These are phyloP conservation scores for Lipomyces spencermartinsiae DNA, from an alignment of 805 yeast species.

Conservation along the genomic window DNA sequence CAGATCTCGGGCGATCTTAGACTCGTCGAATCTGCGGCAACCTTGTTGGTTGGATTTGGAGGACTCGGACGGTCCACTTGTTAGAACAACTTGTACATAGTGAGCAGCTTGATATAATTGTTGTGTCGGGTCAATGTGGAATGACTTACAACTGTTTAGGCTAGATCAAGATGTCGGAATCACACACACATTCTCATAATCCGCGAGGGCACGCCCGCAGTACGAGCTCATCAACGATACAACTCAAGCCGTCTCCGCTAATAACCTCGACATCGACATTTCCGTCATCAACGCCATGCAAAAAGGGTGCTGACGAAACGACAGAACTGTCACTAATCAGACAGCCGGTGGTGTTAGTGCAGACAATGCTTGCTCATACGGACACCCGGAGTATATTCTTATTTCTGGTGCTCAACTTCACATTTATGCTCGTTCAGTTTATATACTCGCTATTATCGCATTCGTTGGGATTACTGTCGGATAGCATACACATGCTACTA, in stretches of 20 bases:
- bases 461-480: slow-evolving; percentile 88
- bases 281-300: slow-evolving; percentile 3
- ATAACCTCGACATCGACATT: slow-evolving; percentile 12
- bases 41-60: not conserved
- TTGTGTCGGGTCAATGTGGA: not conserved
- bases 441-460: slow-evolving; percentile 91
- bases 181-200: slow-evolving; percentile 9
- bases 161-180: slow-evolving; percentile 13
- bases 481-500: slow-evolving; percentile 93
- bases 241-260: slow-evolving; percentile 19
- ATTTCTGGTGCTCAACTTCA: slow-evolving; percentile 80
- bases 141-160: not conserved
- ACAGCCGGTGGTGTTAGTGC: slow-evolving; percentile 36
- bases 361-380: slow-evolving; percentile 52
- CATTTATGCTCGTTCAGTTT: slow-evolving; percentile 94
- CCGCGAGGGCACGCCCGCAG: not conserved
- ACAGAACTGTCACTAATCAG: slow-evolving; percentile 6
- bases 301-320: not conserved
- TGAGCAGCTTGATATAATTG: not conserved
- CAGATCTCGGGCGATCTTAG: not conserved
- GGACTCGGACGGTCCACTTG: not conserved
- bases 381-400: slow-evolving; percentile 91
- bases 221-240: slow-evolving; percentile 15
- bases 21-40: not conserved
- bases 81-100: not conserved